Conservation (phyloP, 371 early-diverging fungal species). For the Blakeslea trispora region DNA sequence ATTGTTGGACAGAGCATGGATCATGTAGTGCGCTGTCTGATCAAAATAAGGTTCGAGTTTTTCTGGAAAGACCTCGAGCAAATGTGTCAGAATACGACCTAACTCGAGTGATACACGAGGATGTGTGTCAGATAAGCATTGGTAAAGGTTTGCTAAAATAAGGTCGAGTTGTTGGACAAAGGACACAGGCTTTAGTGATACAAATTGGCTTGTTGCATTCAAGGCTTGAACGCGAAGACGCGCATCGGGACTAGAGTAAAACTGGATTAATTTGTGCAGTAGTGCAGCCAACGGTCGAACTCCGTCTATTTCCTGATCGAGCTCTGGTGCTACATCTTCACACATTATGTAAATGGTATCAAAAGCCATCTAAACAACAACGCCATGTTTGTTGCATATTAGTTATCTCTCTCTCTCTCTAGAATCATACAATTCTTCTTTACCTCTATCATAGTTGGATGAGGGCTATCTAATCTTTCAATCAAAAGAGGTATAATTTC, state of each 20-base stretch:
- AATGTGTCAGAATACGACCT: slow-evolving; percentile 1
- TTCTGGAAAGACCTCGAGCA: slow-evolving; percentile 40
- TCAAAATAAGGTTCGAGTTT: slow-evolving; percentile 73
- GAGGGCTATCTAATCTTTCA: slow-evolving; percentile 57
- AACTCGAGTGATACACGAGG: slow-evolving; percentile 14
- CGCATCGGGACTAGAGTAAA: slow-evolving; percentile 62
- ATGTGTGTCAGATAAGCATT: background rate
- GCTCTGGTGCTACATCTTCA: slow-evolving; percentile 74
- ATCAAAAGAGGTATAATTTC: slow-evolving; percentile 67
- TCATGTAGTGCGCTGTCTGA: slow-evolving; percentile 82
- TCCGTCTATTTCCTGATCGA: slow-evolving; percentile 68
- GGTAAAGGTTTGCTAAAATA: slow-evolving; percentile 12
- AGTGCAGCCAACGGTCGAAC: slow-evolving; percentile 66
- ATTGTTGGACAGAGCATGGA: slow-evolving; percentile 68
- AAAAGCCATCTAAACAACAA: slow-evolving; percentile 78
- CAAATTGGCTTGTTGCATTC: slow-evolving; percentile 74
- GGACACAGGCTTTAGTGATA: slow-evolving; percentile 56
- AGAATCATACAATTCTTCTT: background rate
- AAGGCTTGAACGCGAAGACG: slow-evolving; percentile 72
- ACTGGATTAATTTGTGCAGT: slow-evolving; percentile 72
- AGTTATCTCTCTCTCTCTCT: background rate
- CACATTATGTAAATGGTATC: slow-evolving; percentile 82
- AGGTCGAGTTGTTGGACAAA: slow-evolving; percentile 42
- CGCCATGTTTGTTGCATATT: too few species aligned
- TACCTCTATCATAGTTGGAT: slow-evolving; percentile 68